Evolutionary conservation across 2,329 filamentous ascomycete genomes (phyloP).

Genomic region (Pestalotiopsis sp.): DNA sequence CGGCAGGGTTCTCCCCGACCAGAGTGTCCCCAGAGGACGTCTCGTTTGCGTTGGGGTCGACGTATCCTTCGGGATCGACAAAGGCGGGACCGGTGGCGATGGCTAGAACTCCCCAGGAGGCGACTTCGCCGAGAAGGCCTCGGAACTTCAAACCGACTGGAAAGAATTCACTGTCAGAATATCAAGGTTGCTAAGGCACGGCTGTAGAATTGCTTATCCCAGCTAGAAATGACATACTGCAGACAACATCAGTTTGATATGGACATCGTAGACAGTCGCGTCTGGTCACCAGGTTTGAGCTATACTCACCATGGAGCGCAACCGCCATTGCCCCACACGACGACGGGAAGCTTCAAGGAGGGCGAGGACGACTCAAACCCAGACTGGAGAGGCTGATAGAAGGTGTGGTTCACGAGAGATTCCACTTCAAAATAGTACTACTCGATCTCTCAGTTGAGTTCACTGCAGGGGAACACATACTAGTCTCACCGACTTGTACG

Average conservation of each 20-base stretch:
- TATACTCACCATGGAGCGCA: conserved; percentile 25
- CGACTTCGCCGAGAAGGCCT: conserved; percentile 19
- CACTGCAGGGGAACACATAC: too few species aligned
- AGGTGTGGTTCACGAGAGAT: background rate
- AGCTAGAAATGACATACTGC: background rate
- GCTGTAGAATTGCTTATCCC: background rate
- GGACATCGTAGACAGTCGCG: background rate
- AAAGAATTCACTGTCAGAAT: conserved; percentile 18
- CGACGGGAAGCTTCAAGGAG: conserved; percentile 23
- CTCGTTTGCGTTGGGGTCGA: conserved; percentile 24
- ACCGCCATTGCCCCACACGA: conserved; percentile 34
- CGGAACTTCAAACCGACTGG: conserved; percentile 6
- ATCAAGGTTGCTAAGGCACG: too few species aligned
- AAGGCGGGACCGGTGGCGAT: conserved; percentile 25
- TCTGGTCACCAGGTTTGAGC: background rate
- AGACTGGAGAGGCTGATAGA: background rate
- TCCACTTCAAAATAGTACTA: background rate
- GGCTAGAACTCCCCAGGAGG: conserved; percentile 28
- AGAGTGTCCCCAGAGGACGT: background rate
- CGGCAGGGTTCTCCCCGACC: background rate
- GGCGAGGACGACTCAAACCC: background rate
- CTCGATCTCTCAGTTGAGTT: background rate
- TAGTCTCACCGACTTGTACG: background rate
- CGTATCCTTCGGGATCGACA: conserved; percentile 15
- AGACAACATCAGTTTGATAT: background rate